phyloP scores from a whole-genome alignment of 805 yeast species.

The Candida montana region DNA sequence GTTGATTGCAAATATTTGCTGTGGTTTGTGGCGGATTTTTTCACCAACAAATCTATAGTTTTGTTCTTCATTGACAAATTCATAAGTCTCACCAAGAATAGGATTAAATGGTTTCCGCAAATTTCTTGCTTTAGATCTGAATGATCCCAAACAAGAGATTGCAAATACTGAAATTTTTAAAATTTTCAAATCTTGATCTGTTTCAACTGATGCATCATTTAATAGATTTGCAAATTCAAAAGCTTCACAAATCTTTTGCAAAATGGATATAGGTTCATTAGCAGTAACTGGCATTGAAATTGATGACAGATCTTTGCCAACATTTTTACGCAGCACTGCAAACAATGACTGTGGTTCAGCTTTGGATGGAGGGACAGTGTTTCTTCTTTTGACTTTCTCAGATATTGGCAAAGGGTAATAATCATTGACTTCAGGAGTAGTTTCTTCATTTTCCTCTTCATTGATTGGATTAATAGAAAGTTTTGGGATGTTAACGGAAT shows the following conservation, averaged over 20 bases:
- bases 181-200: constrained; percentile 49
- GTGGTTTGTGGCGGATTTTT: constrained; percentile 85
- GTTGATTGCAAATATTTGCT: constrained; percentile 72
- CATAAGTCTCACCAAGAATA: constrained; percentile 87
- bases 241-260: constrained; percentile 75
- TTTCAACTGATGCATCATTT: constrained; percentile 48
- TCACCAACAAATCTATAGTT: constrained; percentile 75
- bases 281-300: constrained; percentile 92
- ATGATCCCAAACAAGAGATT: constrained; percentile 62
- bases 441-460: constrained; percentile 1
- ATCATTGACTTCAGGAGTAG: constrained; percentile 23
- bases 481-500: constrained; percentile 19
- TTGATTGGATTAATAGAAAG: constrained; percentile 2
- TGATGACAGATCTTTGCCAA: constrained; percentile 83
- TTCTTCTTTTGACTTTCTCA: constrained; percentile 43
- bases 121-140: constrained; percentile 70
- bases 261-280: constrained; percentile 83
- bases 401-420: constrained; percentile 67
- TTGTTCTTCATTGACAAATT: constrained; percentile 77
- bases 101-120: constrained; percentile 93
- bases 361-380: constrained; percentile 50
- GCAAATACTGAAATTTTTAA: constrained; percentile 79
- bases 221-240: constrained; percentile 71
- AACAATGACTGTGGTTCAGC: constrained; percentile 79
- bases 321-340: constrained; percentile 77